Conservation (phyloP, 805 yeast genomes). For the Yarrowia sp. region DNA sequence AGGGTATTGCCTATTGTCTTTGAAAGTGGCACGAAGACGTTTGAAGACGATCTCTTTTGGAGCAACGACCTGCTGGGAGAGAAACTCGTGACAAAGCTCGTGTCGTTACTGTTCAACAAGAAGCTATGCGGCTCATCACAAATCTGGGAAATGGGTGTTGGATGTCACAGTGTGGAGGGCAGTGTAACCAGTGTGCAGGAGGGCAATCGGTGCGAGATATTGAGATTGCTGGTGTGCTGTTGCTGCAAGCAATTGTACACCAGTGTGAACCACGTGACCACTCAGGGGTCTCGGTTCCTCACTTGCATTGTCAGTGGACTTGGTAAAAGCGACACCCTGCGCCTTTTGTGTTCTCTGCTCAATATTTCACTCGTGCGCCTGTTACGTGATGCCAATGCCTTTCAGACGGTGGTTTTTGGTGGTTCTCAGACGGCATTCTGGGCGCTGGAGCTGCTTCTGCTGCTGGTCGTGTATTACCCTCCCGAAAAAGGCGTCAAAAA, state of each 20-base stretch:
- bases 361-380: conserved; percentile 1
- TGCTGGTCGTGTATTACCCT: conserved; percentile 16
- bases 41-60: conserved; percentile 17
- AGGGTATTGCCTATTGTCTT: conserved; percentile 12
- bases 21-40: background rate
- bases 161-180: background rate
- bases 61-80: conserved; percentile 16
- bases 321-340: background rate
- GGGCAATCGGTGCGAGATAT: conserved; percentile 4
- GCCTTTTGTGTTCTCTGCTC: conserved; percentile 10
- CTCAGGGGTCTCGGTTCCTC: conserved; percentile 4
- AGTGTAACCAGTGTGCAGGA: background rate
- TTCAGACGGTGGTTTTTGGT: background rate
- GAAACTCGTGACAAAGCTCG: conserved; percentile 2
- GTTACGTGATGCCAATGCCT: conserved; percentile 2
- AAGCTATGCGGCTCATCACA: background rate
- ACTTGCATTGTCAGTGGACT: conserved; percentile 3
- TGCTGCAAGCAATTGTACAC: conserved; percentile 8
- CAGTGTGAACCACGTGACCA: background rate
- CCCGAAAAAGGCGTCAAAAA: conserved; percentile 5
- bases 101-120: background rate
- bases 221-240: background rate
- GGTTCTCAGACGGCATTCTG: conserved; percentile 14
- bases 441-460: background rate
- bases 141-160: conserved; percentile 26